Evolutionary conservation across 2,329 filamentous ascomycete genomes (phyloP), one percentile per base, ranked within the genome.

Genomic region (Byssothecium circinans): DNA sequence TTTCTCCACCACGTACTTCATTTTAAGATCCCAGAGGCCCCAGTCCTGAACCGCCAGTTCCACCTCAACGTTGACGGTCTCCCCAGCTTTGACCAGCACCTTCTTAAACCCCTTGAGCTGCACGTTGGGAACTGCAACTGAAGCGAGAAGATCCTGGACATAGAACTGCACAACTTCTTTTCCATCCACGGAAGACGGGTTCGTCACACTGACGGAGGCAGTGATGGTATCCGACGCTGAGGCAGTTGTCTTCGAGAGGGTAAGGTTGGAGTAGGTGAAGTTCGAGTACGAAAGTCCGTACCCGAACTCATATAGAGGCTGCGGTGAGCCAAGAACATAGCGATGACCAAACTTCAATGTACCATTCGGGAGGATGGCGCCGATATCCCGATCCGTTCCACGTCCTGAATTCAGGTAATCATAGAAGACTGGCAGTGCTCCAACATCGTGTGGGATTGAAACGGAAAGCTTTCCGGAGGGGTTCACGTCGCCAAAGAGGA

Each of bases 1-100:
- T 2, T 81, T 80, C 75, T 90, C 87, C 30, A 90, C 86, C 19
- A 88, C 84, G 67, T 89, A 89, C 65, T 85, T 72, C 83, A 88
- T 86, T 27, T 69, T 74, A 11, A 70, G 57, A 63, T 82, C 73
- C 81, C 81, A 85, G 7, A 84, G 59, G 0, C 81, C 81, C 53
- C 82, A 66, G 39, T 80, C 74, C 17, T 64, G 57, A 3, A 83
- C 74, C 23, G 76, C 61, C 17, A 84, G 59, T 15, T 78, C 74
- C 20, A 87, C 73, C 27, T 71, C 61, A 0, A 81, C 77, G 29
- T 71, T 79, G 52, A 79, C 73, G 1, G 80, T 86, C 64, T 82
- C 75, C 0, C 84, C 84, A 2, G 83, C 80, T 44, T 77, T 77
- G 47, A 88, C 70, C 18, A 75, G 55, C 1, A 87, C 80, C 75